Base-by-base conservation (phyloP, 352 stramenopile genomes). In the Phytophthora cryptogea region DNA sequence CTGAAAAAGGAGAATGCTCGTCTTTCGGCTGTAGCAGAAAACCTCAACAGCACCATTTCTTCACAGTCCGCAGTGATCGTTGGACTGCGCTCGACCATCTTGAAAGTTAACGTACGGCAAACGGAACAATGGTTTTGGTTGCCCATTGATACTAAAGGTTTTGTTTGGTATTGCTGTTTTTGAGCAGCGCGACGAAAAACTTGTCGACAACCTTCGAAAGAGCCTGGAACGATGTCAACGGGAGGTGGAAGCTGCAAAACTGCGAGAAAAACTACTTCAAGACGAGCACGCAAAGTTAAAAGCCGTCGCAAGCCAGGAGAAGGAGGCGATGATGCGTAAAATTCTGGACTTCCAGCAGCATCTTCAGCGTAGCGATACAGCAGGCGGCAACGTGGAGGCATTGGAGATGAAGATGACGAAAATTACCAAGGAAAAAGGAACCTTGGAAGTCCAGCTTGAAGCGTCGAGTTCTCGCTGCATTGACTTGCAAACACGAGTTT, bases 41-140 rank as follows among this genome's bases (percentile, higher is more conserved):
- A 26, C 3, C 58, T 86, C 5, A 84, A 71, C 32, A 81, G 55
- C 46, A 88, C 78, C 0, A 74, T 89, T 11, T 49, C 55, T 0
- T 88, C 82, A 1, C 82, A 91, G 54, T 82, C 78, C 5, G 63
- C 79, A 0, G 45, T 91, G 8, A 76, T 89, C 46, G 63, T 88
- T 30, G 79, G 80, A 16, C 59, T 91, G 28, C 67, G 79, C 2
- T 82, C 76, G 1, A 89, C 62, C 6, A 49, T 89, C 16, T 68
- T 83, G 32, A 74, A 75, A 17, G 51, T 87, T 8, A 81, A 59
- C 23, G 80, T 90, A 69, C 33, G 70, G 42, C 23, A 20, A 10
- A 16, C 3, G 46, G 13, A 0, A 5, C n/a, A 36, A 35, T 16
- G 17, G 5, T n/a, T 31, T 20, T 5, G 6, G 17, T 40, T 40